These are phyloP conservation scores for Orbilia oligospora DNA, from an alignment of 2,329 filamentous ascomycete genomes.

Conservation along the genomic window DNA sequence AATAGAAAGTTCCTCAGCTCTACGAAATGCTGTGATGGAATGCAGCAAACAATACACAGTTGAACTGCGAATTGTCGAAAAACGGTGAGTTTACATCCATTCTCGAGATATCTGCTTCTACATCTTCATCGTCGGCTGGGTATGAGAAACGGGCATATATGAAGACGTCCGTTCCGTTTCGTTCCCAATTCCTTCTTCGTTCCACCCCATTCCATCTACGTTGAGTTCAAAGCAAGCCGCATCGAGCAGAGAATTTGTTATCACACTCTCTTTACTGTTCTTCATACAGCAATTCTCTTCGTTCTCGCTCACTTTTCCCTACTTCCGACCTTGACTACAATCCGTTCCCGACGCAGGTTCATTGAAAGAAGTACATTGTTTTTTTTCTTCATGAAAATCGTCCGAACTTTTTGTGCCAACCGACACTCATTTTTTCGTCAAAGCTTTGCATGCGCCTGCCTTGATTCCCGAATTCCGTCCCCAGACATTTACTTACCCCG, in stretches of 20 bases:
- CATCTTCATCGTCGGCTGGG: slow-evolving; percentile 46
- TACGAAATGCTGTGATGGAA: slow-evolving; percentile 61
- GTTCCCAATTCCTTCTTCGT: slow-evolving; percentile 59
- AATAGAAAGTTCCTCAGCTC: slow-evolving; percentile 60
- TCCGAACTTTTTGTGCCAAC: slow-evolving; percentile 60
- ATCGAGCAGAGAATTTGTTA: slow-evolving; percentile 61
- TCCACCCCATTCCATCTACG: slow-evolving; percentile 61
- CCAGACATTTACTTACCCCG: slow-evolving; percentile 43
- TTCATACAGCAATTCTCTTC: slow-evolving; percentile 42
- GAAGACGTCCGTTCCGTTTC: slow-evolving; percentile 60
- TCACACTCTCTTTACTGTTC: slow-evolving; percentile 60
- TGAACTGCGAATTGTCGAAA: slow-evolving; percentile 49
- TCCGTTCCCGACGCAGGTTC: slow-evolving; percentile 50
- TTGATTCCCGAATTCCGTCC: slow-evolving; percentile 43
- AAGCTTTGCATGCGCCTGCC: slow-evolving; percentile 54
- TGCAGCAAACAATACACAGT: slow-evolving; percentile 58
- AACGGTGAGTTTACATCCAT: slow-evolving; percentile 56
- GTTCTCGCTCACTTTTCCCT: slow-evolving; percentile 54
- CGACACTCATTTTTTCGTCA: slow-evolving; percentile 60
- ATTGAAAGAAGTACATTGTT: slow-evolving; percentile 50
- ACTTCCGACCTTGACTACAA: slow-evolving; percentile 51
- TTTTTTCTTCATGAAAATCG: slow-evolving; percentile 35
- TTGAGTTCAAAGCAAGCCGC: slow-evolving; percentile 60
- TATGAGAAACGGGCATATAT: slow-evolving; percentile 45
- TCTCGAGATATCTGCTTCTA: slow-evolving; percentile 34